These are phyloP conservation scores for Stereum hirsutum DNA, from an alignment of 1,284 basidiomycete genomes.

Conservation along the genomic window DNA sequence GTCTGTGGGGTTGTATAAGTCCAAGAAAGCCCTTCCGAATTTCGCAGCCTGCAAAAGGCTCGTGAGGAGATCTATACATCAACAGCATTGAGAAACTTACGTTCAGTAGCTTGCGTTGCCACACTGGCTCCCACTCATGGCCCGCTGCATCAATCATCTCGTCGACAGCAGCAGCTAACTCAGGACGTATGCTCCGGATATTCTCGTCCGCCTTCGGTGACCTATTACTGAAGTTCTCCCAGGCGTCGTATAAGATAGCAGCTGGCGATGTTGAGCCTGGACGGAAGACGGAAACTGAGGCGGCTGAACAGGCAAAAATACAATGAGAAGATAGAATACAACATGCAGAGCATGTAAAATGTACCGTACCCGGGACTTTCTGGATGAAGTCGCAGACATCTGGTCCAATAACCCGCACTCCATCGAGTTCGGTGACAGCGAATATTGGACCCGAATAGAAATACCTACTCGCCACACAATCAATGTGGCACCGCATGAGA, in stretches of 20 bases:
- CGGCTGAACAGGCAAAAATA: slow-evolving; percentile 42
- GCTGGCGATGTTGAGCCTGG: slow-evolving; percentile 91
- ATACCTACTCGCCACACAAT: slow-evolving; percentile 45
- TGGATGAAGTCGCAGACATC: slow-evolving; percentile 86
- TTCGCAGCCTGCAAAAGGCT: slow-evolving; percentile 70
- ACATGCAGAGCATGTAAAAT: background rate
- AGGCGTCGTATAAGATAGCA: slow-evolving; percentile 88
- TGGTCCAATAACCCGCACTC: slow-evolving; percentile 74
- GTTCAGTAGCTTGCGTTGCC: slow-evolving; percentile 83
- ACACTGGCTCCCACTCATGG: slow-evolving; percentile 82
- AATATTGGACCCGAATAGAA: slow-evolving; percentile 72
- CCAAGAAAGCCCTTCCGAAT: slow-evolving; percentile 90
- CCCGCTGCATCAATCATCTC: slow-evolving; percentile 92
- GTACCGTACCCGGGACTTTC: slow-evolving; percentile 73
- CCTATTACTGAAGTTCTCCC: slow-evolving; percentile 78
- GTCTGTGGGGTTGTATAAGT: slow-evolving; percentile 85
- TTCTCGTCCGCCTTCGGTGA: slow-evolving; percentile 91
- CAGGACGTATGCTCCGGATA: slow-evolving; percentile 81
- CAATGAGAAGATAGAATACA: slow-evolving; percentile 8
- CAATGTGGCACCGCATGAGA: background rate
- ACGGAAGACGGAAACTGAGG: slow-evolving; percentile 76
- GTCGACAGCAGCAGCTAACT: slow-evolving; percentile 84
- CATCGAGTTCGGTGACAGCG: slow-evolving; percentile 81
- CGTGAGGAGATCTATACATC: slow-evolving; percentile 4
- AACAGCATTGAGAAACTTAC: slow-evolving; percentile 33